These are phyloP conservation scores for Globisporangium spinosum DNA, from an alignment of 352 stramenopile species.

Conservation along the genomic window DNA sequence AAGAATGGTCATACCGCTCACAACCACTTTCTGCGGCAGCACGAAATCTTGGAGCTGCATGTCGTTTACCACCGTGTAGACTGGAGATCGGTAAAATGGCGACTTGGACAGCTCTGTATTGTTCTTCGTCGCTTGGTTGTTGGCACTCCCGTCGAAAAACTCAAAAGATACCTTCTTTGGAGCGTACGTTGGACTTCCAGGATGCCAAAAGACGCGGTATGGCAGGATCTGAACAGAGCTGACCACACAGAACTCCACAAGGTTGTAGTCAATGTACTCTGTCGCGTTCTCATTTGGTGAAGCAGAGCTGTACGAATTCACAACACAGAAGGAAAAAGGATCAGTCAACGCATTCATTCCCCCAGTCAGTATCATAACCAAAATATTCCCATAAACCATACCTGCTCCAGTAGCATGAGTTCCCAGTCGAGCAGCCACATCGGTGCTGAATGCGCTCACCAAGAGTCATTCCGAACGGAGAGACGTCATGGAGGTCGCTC, in stretches of 20 bases:
- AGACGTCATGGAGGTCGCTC: constrained; percentile 29
- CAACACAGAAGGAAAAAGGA: not conserved
- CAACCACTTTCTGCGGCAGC: constrained; percentile 45
- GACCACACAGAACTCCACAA: constrained; percentile 55
- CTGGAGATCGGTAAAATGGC: constrained; percentile 53
- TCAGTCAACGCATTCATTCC: not conserved
- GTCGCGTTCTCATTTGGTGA: constrained; percentile 51
- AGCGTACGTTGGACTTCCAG: constrained; percentile 68
- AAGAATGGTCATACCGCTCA: constrained; percentile 38
- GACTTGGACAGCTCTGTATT: not conserved
- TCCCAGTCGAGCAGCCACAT: constrained; percentile 68
- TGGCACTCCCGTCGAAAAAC: constrained; percentile 41
- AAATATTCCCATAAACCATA: constrained; percentile 13
- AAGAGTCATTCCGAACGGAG: constrained; percentile 45
- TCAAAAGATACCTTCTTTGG: constrained; percentile 64
- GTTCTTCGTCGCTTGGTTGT: not conserved
- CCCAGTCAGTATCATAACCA: not conserved
- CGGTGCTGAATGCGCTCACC: constrained; percentile 57
- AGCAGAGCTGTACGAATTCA: constrained; percentile 35
- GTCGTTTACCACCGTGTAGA: constrained; percentile 60
- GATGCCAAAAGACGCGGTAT: constrained; percentile 81
- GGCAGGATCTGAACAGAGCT: constrained; percentile 64
- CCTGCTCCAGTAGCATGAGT: constrained; percentile 86
- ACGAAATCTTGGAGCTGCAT: constrained; percentile 68
- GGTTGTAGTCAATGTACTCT: constrained; percentile 76